Conservation (phyloP, 179 eudicot genomes). For the Kewa caespitosa region DNA sequence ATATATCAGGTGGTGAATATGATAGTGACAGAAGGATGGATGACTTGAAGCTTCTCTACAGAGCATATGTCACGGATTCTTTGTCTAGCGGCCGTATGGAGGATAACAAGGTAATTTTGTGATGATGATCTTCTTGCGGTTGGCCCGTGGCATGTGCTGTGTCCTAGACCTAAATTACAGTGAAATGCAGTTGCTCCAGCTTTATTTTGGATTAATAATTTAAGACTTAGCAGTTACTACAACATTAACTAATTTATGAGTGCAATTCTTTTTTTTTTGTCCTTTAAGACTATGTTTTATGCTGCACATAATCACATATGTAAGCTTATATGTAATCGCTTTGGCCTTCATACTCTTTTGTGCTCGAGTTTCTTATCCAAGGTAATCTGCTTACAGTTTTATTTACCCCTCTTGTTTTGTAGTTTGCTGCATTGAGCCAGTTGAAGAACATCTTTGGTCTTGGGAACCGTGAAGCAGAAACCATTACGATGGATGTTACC, state of each 20-base stretch:
- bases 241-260: too few relatives aligned
- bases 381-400: not conserved
- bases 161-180: too few relatives aligned
- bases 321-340: not conserved
- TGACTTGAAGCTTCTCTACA: slow-evolving; percentile 85
- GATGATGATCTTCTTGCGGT: slow-evolving; percentile 1
- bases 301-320: not conserved
- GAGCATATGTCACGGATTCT: slow-evolving; percentile 74
- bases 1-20: slow-evolving; percentile 75
- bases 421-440: slow-evolving; percentile 78
- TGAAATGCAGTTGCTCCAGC: too few relatives aligned
- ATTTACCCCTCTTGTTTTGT: slow-evolving; percentile 21
- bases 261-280: not conserved
- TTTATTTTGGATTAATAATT: too few relatives aligned
- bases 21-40: slow-evolving; percentile 67
- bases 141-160: not conserved
- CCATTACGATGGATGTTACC: slow-evolving; percentile 64
- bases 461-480: slow-evolving; percentile 87
- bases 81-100: slow-evolving; percentile 78
- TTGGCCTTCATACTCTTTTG: not conserved
- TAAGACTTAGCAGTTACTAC: too few relatives aligned
- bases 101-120: slow-evolving; percentile 59
- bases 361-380: not conserved
- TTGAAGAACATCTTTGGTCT: slow-evolving; percentile 89
- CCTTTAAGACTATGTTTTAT: not conserved